Evolutionary conservation across 805 yeast genomes (phyloP).

Genomic region (Diddensiella santjacobensis): DNA sequence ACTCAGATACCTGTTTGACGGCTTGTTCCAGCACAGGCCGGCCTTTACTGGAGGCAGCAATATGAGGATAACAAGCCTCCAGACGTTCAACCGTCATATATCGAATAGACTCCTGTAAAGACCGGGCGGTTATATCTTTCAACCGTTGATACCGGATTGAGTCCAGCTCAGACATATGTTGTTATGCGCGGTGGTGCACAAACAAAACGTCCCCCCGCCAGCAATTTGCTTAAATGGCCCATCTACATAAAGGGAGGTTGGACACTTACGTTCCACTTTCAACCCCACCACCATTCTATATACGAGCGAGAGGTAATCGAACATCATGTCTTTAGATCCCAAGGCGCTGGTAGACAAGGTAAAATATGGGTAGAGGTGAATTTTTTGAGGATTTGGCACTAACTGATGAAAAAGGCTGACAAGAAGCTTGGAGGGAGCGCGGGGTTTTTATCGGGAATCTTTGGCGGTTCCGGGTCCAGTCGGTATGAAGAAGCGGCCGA

Average conservation of each 20-base stretch:
- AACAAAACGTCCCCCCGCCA: background rate
- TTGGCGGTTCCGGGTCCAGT: constrained; percentile 59
- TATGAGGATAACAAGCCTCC: constrained; percentile 51
- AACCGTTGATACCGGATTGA: constrained; percentile 48
- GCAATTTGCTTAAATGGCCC: background rate
- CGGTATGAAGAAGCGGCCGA: constrained; percentile 92
- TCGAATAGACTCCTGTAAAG: constrained; percentile 51
- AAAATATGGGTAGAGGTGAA: too few species aligned
- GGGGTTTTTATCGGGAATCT: constrained; percentile 40
- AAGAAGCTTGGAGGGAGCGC: constrained; percentile 68
- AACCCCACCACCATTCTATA: too few species aligned
- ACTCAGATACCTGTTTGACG: constrained; percentile 48
- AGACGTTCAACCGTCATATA: constrained; percentile 50
- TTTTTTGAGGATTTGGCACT: background rate
- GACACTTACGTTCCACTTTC: too few species aligned
- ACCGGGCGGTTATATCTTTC: constrained; percentile 48
- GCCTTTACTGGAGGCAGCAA: constrained; percentile 47
- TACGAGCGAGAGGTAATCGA: too few species aligned
- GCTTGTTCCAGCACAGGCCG: constrained; percentile 44
- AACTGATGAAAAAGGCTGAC: constrained; percentile 48
- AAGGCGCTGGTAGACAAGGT: constrained; percentile 24
- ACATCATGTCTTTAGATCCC: constrained; percentile 24
- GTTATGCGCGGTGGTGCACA: too few species aligned
- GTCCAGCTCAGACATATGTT: background rate
- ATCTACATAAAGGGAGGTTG: background rate